Evolutionary conservation across 1,139 yeast genomes (phyloP), one percentile per base, ranked within the genome.

Genomic region (Candida pseudocylindracea): DNA sequence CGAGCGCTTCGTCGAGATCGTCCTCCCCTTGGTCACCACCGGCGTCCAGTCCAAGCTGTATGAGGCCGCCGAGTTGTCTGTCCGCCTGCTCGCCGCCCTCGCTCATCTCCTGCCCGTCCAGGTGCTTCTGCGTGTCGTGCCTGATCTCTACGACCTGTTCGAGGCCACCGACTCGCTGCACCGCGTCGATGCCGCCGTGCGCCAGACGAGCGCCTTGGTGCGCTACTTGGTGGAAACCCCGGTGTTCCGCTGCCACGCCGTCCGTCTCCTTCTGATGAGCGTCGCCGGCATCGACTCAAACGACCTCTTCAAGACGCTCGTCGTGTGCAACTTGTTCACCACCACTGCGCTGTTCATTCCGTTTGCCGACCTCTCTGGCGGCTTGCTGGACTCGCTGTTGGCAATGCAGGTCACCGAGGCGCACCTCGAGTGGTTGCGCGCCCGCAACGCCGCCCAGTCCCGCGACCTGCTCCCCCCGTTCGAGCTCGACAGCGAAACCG

Each of bases 251-350:
- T 72, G 80, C 10, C 98, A 88, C 45, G 54, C 81, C 25, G 68
- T 92, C 0, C 67, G 92, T 35, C 55, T 88, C 13, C 48, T 85
- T 29, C 67, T 72, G 33, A 60, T 80, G 48, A 57, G 76, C 1
- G 50, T 85, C 10, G 80, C 85, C 0, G 94, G 92, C 15, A 72
- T 88, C 31, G 96, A 88, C 47, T 69, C 91, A 1, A 88, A 85
- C 48, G 98, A 88, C 50, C 60, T 83, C 34, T 64, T 60, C 25
- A 71, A 85, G 45, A 74, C 94, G 0, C 59, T 73, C 27, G 63
- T 68, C 34, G 68, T 93, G 0, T 54, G 85, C 33, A 69, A 73
- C 38, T 65, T 79, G 20, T 63, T 88, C 38, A 74, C 81, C 10
- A 63, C 80, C 0, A 66, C 76, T 26, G 73, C 85, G 0, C 60